A percentile compares a stretch with the other conserved stretches of the same genome.
These are phyloP conservation scores for Aspergillus sp. DNA, from an alignment of 2,329 filamentous ascomycete genomes.

Conservation along the genomic window DNA sequence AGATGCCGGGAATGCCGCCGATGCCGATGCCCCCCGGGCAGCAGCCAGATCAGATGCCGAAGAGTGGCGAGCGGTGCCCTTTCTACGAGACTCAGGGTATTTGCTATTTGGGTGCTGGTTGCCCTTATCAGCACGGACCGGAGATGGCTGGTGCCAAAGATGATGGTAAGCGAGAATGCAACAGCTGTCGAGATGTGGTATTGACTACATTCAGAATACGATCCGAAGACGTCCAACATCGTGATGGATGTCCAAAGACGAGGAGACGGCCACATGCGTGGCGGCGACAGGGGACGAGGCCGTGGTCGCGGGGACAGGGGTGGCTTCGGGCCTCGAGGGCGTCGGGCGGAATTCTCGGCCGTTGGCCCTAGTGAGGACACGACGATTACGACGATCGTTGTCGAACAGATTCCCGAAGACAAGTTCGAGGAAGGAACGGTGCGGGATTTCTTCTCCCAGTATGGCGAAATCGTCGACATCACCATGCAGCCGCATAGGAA, in stretches of 20 bases:
- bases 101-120: conserved; percentile 47
- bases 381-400: conserved; percentile 48
- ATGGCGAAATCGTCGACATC: conserved; percentile 48
- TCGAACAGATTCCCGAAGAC: conserved; percentile 53
- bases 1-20: conserved; percentile 38
- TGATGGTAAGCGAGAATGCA: conserved; percentile 20
- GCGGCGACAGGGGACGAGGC: conserved; percentile 26
- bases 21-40: conserved; percentile 29
- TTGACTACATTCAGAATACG: conserved; percentile 37
- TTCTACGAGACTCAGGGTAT: conserved; percentile 53
- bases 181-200: neutral
- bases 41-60: conserved; percentile 19
- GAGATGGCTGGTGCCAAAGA: conserved; percentile 31
- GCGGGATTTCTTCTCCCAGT: conserved; percentile 49
- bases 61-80: conserved; percentile 39
- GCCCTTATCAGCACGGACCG: conserved; percentile 48
- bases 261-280: conserved; percentile 15
- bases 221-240: conserved; percentile 43
- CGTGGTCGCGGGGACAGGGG: conserved; percentile 36
- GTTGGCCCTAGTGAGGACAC: conserved; percentile 44
- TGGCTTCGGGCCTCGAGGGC: conserved; percentile 29
- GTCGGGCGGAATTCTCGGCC: conserved; percentile 45
- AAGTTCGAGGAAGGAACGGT: conserved; percentile 46
- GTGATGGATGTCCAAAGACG: conserved; percentile 21
- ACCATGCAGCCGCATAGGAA: conserved; percentile 45